A percentile compares a stretch with the other conserved stretches of the same genome.
Conservation (phyloP, 805 yeast genomes). For the Wickerhamomyces silvicola region DNA sequence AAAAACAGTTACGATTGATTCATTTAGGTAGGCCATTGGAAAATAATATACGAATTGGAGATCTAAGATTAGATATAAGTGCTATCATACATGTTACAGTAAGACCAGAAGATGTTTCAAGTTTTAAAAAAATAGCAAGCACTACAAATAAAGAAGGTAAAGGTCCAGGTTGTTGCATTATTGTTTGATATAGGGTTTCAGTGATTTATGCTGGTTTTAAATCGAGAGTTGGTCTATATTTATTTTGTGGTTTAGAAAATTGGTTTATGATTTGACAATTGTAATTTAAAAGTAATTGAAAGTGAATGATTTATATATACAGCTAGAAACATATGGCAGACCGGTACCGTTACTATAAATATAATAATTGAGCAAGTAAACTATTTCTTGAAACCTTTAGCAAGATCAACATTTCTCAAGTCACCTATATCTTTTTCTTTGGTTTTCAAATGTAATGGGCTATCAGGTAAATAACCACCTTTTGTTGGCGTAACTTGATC, state of each 20-base stretch:
- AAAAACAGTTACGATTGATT: slow-evolving; percentile 20
- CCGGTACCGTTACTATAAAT: no score
- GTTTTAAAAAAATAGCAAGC: no score
- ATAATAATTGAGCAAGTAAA: no score
- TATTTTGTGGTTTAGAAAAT: no score
- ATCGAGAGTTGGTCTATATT: no score
- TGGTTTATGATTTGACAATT: no score
- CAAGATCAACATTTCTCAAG: slow-evolving; percentile 40
- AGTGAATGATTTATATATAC: not conserved
- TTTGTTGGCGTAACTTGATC: slow-evolving; percentile 14
- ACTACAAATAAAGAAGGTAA: not conserved
- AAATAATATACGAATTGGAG: slow-evolving; percentile 2
- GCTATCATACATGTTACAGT: slow-evolving; percentile 25
- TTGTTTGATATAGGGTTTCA: no score
- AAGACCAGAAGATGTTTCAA: slow-evolving; percentile 24
- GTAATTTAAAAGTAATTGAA: no score
- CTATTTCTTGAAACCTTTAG: slow-evolving; percentile 37
- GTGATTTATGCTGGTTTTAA: no score
- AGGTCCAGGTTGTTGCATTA: slow-evolving; percentile 9
- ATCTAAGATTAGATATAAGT: slow-evolving; percentile 16
- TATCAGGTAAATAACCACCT: slow-evolving; percentile 11
- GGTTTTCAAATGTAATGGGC: slow-evolving; percentile 16
- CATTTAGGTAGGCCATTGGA: slow-evolving; percentile 25
- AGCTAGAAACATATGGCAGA: no score
- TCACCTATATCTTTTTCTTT: slow-evolving; percentile 28